phyloP scores from a whole-genome alignment of 2,329 filamentous ascomycete species.

The Zarea fungicola region DNA sequence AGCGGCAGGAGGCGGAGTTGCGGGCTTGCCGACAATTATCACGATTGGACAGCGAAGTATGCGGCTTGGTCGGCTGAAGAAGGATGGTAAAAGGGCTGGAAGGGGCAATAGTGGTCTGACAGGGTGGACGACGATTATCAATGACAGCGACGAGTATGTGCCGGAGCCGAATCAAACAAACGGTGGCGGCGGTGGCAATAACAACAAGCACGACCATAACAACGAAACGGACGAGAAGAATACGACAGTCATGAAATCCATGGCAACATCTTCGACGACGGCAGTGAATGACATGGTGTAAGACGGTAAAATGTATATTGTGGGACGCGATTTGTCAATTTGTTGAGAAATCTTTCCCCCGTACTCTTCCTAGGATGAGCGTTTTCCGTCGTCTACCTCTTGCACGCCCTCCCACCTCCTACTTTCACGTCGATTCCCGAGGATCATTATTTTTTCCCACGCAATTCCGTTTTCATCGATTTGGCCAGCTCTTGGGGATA shows the following conservation, averaged over 20 bases:
- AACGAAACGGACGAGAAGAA: neutral
- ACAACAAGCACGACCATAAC: neutral
- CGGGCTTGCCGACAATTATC: constrained; percentile 15
- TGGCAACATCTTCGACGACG: constrained; percentile 3
- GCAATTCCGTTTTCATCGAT: no score
- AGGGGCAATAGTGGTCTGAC: constrained; percentile 1
- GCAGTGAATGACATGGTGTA: constrained; percentile 5
- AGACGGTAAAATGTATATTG: no score
- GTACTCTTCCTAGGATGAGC: neutral
- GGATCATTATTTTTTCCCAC: no score
- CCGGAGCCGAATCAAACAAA: constrained; percentile 4
- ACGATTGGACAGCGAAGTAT: constrained; percentile 19
- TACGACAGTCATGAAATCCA: neutral
- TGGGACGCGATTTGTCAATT: no score
- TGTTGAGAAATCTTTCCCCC: neutral
- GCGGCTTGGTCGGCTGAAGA: constrained; percentile 15
- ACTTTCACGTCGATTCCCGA: no score
- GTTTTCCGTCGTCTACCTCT: no score
- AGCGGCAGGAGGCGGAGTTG: no score
- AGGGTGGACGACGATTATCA: constrained; percentile 21
- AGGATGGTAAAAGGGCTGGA: constrained; percentile 13
- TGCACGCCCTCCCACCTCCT: no score
- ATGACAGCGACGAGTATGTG: constrained; percentile 19
- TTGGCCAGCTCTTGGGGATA: no score
- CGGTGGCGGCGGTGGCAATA: neutral